Evolutionary conservation across 441 rosid species (phyloP).

Genomic region (Mallotus repandus): DNA sequence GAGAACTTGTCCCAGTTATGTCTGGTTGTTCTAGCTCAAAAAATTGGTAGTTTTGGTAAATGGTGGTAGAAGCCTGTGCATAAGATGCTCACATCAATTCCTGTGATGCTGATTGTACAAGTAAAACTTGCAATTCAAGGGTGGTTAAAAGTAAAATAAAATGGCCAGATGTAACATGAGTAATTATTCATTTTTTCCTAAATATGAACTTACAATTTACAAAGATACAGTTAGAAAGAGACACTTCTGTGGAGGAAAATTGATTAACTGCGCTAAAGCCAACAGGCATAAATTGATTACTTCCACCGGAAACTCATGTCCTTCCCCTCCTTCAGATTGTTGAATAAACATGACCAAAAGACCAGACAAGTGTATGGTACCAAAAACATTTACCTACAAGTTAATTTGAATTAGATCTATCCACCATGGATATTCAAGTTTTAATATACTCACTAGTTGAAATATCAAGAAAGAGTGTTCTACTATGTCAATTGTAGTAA

Average conservation of each 20-base stretch:
- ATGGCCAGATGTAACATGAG: neutral
- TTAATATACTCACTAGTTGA: neutral
- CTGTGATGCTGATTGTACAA: neutral
- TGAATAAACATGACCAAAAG: conserved; percentile 5
- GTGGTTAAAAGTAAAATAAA: no score
- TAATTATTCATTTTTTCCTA: neutral
- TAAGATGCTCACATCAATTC: conserved; percentile 1
- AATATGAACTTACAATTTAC: neutral
- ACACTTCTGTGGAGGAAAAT: no score
- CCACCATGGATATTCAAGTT: neutral
- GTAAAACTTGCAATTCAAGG: neutral
- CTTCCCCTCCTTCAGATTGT: neutral
- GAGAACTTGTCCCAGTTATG: neutral
- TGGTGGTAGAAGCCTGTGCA: neutral
- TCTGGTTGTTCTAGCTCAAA: neutral
- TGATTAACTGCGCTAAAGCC: neutral
- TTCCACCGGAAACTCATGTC: neutral
- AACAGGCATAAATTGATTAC: neutral
- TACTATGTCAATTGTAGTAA: neutral
- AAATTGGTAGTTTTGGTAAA: neutral
- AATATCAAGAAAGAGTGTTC: neutral
- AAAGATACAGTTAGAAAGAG: neutral
- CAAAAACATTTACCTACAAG: neutral
- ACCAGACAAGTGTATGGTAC: neutral
- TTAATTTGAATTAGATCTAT: conserved; percentile 3